Evolutionary conservation across 768 basidiomycete genomes (phyloP).

Genomic region (Mycena vitilis): DNA sequence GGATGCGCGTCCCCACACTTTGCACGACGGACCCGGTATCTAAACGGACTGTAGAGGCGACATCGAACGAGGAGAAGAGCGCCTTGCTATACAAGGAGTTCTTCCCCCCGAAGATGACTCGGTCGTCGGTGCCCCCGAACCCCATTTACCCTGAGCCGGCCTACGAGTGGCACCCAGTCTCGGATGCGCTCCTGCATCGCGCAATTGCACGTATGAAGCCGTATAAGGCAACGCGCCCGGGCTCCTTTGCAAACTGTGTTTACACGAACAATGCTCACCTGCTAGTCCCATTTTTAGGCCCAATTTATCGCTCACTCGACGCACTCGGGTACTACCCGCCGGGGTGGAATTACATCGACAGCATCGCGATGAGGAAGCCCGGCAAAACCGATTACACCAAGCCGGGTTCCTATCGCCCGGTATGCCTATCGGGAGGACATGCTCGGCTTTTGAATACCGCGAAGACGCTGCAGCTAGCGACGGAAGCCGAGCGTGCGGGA

Average conservation of each 20-base stretch:
- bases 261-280: conserved; percentile 35
- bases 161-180: conserved; percentile 35
- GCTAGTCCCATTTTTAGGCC: conserved; percentile 41
- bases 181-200: conserved; percentile 40
- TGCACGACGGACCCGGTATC: neutral
- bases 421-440: conserved; percentile 46
- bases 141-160: conserved; percentile 43
- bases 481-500: conserved; percentile 21
- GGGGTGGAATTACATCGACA: conserved; percentile 31
- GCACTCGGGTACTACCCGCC: conserved; percentile 35
- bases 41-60: neutral
- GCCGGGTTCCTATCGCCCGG: conserved; percentile 50
- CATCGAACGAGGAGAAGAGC: conserved; percentile 43
- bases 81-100: conserved; percentile 25
- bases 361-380: conserved; percentile 48
- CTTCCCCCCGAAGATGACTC: conserved; percentile 13
- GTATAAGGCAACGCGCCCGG: conserved; percentile 47
- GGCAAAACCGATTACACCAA: conserved; percentile 47
- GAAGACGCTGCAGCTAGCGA: conserved; percentile 16
- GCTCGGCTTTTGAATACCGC: conserved; percentile 34
- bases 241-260: conserved; percentile 48
- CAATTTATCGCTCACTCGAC: conserved; percentile 45
- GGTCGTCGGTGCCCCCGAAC: conserved; percentile 11
- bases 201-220: conserved; percentile 44
- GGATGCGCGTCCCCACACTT: conserved; percentile 43